phyloP scores from a whole-genome alignment of 169 alveolate genomes.

The Cryptosporidium ubiquitum region DNA sequence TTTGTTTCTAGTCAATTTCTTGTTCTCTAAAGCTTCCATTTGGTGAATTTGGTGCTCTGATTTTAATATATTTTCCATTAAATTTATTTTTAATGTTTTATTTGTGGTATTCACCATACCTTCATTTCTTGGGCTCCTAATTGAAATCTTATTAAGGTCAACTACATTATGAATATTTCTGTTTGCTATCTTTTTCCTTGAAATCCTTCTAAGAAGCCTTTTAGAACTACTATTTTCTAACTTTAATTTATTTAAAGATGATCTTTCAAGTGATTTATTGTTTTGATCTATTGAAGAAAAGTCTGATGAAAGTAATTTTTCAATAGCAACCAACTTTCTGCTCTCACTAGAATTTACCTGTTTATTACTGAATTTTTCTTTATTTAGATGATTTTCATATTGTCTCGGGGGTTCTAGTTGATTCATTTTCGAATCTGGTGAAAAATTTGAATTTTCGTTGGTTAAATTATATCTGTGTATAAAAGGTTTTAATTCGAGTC shows the following conservation, averaged over 20 bases:
- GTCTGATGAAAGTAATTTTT: slow-evolving; percentile 59
- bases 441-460: not conserved
- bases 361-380: not conserved
- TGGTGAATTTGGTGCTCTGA: not conserved
- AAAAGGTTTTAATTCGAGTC: slow-evolving; percentile 17
- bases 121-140: not conserved
- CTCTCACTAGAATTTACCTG: not conserved
- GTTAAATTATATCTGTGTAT: not conserved
- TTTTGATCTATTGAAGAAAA: slow-evolving; percentile 29
- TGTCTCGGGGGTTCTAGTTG: not conserved
- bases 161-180: slow-evolving; percentile 30
- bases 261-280: not conserved
- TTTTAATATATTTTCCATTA: slow-evolving; percentile 11
- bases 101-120: not conserved
- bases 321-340: slow-evolving; percentile 6
- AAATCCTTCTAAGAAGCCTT: not conserved
- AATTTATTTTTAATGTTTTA: slow-evolving; percentile 28
- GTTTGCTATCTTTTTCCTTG: slow-evolving; percentile 13
- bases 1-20: not conserved
- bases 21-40: not conserved
- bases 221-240: not conserved
- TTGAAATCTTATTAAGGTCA: slow-evolving; percentile 2
- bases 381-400: too few relatives aligned
- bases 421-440: not conserved
- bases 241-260: not conserved